Percentiles rank a stretch among this genome's conserved stretches.
phyloP scores from a whole-genome alignment of 192 early-diverging fungal species.

The Coemansia sp. region DNA sequence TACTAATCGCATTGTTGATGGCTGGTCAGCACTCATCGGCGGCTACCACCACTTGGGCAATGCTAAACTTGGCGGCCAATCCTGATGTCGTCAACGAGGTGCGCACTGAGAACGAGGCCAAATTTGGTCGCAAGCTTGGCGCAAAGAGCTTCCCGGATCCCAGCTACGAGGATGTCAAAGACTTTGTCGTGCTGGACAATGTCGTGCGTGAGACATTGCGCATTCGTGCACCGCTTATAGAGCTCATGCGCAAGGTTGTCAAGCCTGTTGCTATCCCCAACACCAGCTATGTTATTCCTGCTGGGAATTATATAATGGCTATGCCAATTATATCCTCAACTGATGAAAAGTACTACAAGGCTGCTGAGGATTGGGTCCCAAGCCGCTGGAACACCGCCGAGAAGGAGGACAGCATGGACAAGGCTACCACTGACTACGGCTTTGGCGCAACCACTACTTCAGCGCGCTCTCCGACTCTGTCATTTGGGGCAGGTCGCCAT shows the following conservation, averaged over 20 bases:
- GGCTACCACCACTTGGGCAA: conserved; percentile 92
- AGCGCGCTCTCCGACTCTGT: conserved; percentile 84
- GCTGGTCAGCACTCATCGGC: conserved; percentile 96
- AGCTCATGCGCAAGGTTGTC: conserved; percentile 92
- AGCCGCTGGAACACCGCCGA: conserved; percentile 69
- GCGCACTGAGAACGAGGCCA: conserved; percentile 71
- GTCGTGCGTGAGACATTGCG: conserved; percentile 92
- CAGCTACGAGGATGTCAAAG: conserved; percentile 77
- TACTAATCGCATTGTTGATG: conserved; percentile 97
- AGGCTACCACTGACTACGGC: conserved; percentile 70
- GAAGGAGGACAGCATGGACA: conserved; percentile 61
- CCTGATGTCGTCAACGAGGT: conserved; percentile 72
- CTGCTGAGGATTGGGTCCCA: conserved; percentile 85
- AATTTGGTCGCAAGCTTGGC: conserved; percentile 58
- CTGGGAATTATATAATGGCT: conserved; percentile 86
- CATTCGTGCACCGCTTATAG: conserved; percentile 91
- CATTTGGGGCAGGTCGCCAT: conserved; percentile 98
- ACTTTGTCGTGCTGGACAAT: conserved; percentile 76
- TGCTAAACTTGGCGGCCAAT: conserved; percentile 84
- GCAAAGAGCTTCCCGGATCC: conserved; percentile 56
- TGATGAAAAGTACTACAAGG: conserved; percentile 79
- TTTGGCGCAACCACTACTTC: conserved; percentile 69
- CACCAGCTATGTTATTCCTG: conserved; percentile 87
- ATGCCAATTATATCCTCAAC: conserved; percentile 79
- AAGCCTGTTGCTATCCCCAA: conserved; percentile 69